Evolutionary conservation across 1,284 basidiomycete species (phyloP), one percentile per base, ranked within the genome.

Genomic region (Stygiomarasmius scandens): DNA sequence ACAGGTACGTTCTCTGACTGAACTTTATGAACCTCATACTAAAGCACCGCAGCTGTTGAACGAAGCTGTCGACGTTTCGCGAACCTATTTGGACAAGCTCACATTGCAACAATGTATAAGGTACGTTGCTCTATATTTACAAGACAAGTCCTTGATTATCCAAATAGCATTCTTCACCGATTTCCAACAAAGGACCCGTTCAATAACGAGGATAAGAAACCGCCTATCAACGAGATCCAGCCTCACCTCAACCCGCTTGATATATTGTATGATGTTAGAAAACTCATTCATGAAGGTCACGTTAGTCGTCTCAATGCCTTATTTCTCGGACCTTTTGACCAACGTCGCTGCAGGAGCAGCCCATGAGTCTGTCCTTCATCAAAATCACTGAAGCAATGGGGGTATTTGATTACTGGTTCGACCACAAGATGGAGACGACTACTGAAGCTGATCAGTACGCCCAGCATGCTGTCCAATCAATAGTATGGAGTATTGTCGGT

Each of bases 21-120:
- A 12, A 43, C 53, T 60, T 44, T 6, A 23, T 32, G 43, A 20
- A 16, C 49, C 27, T 46, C 29, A 29, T 54, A 44, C 27, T 52
- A 25, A 58, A 58, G 54, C 60, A 54, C 34, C 57, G 25, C 59
- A 93, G 90, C 76, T 89, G 49, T 72, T 93, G 16, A 75, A 81
- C 48, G 90, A 93, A 72, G 91, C 89, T 2, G 86, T 93, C 54
- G 81, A 83, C 48, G 84, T 87, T 14, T 81, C 90, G 51, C 80
- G 91, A 53, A 86, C 84, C n/a, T 82, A 77, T 45, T 83, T 84
- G 27, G 90, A 93, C 69, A 84, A 79, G 58, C 65, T 85, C 47
- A 87, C 87, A 19, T 73, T 93, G 53, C 89, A 92, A 61, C 87
- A 91, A 65, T 92, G 90, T 65, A 86, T 87, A 65, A 89, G 87